These are phyloP conservation scores for Pulicaria dysenterica DNA, from an alignment of 129 eudicot genomes.

Conservation along the genomic window DNA sequence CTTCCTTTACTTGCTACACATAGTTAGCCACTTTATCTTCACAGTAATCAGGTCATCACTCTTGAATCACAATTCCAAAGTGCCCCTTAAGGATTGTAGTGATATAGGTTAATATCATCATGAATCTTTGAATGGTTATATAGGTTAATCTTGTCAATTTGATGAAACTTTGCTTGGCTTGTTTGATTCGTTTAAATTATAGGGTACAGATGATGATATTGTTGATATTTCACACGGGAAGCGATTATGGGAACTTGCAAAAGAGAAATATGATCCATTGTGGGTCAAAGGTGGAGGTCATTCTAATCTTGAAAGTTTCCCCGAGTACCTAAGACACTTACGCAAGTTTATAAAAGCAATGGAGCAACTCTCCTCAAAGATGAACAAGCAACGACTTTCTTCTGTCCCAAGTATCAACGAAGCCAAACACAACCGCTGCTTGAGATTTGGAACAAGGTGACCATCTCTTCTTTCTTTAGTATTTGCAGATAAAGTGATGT, in stretches of 20 bases:
- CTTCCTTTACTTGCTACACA: background rate
- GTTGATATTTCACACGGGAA: conserved; percentile 92
- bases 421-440: conserved; percentile 73
- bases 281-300: conserved; percentile 99
- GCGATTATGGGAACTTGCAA: conserved; percentile 92
- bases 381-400: conserved; percentile 43
- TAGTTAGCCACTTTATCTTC: conserved; percentile 2
- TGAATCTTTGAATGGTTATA: background rate
- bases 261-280: conserved; percentile 86
- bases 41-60: too few relatives aligned
- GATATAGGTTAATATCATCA: too few relatives aligned
- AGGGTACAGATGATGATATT: conserved; percentile 90
- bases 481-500: background rate
- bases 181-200: conserved; percentile 2
- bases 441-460: conserved; percentile 61
- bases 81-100: too few relatives aligned
- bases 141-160: background rate
- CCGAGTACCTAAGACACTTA: conserved; percentile 84
- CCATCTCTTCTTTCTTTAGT: background rate
- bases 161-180: background rate
- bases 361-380: conserved; percentile 76
- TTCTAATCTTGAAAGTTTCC: conserved; percentile 90
- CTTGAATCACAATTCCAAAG: too few relatives aligned
- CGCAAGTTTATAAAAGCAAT: conserved; percentile 75
- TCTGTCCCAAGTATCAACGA: conserved; percentile 50